A percentile compares a stretch with the other conserved stretches of the same genome.
Conservation (phyloP, 805 yeast species). For the Lipomyces anomalus region DNA sequence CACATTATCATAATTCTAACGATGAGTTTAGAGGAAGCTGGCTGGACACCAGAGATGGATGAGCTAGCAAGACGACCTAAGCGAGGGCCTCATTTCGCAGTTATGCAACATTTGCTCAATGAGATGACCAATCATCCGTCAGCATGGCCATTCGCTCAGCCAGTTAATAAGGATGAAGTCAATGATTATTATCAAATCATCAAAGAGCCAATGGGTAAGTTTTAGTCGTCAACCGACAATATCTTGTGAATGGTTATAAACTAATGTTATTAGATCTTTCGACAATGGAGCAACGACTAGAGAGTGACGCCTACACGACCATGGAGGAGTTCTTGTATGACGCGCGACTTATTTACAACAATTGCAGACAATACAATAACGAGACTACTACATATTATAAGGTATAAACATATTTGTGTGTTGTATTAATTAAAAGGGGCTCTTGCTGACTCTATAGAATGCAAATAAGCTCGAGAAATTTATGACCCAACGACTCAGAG, state of each 20-base stretch:
- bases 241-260: neutral
- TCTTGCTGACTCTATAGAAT: conserved; percentile 37
- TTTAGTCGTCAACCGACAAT: neutral
- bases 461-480: conserved; percentile 92
- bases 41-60: conserved; percentile 99
- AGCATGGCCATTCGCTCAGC: conserved; percentile 95
- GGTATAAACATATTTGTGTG: conserved; percentile 2
- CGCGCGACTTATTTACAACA: conserved; percentile 75
- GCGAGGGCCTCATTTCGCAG: conserved; percentile 88
- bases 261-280: conserved; percentile 45
- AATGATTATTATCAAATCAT: conserved; percentile 94
- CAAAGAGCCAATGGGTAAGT: conserved; percentile 84
- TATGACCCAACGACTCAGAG: conserved; percentile 72
- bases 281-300: conserved; percentile 90
- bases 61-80: conserved; percentile 92
- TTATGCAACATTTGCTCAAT: conserved; percentile 79
- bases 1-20: neutral
- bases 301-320: conserved; percentile 82
- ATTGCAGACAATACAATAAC: conserved; percentile 87
- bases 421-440: neutral
- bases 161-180: conserved; percentile 87
- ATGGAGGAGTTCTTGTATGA: conserved; percentile 92
- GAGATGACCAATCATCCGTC: conserved; percentile 93
- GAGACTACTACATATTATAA: conserved; percentile 93
- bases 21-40: conserved; percentile 88